Percentiles rank a stretch among this genome's conserved stretches.
These are phyloP conservation scores for Dactylellina drechsleri DNA, from an alignment of 2,329 filamentous ascomycete genomes.

Conservation along the genomic window DNA sequence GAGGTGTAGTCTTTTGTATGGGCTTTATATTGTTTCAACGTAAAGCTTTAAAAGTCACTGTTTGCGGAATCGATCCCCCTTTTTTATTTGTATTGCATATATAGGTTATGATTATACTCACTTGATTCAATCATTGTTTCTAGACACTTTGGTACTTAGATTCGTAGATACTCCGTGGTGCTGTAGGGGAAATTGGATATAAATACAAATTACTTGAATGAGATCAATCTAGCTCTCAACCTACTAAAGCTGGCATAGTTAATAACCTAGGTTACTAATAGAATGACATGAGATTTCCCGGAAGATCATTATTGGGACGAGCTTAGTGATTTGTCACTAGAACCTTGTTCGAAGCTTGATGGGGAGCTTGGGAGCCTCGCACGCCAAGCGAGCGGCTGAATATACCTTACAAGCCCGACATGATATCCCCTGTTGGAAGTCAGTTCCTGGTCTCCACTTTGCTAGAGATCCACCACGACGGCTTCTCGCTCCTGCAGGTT, in stretches of 20 bases:
- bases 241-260: too few relatives aligned
- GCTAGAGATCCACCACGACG: neutral
- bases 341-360: slow-evolving; percentile 16
- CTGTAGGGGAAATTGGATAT: too few relatives aligned
- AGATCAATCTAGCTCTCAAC: too few relatives aligned
- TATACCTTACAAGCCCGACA: neutral
- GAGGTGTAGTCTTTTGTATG: slow-evolving; percentile 5
- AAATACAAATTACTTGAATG: too few relatives aligned
- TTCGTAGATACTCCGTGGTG: neutral
- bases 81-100: neutral
- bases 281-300: neutral
- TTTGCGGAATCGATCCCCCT: slow-evolving; percentile 8
- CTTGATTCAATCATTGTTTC: too few relatives aligned
- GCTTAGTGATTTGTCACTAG: slow-evolving; percentile 23
- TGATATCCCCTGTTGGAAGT: slow-evolving; percentile 24
- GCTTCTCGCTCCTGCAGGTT: neutral
- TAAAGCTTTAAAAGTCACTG: slow-evolving; percentile 34
- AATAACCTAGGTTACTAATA: neutral
- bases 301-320: neutral
- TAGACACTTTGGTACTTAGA: neutral
- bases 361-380: neutral
- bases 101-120: too few relatives aligned
- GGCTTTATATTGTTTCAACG: slow-evolving; percentile 14
- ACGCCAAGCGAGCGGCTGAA: slow-evolving; percentile 31
- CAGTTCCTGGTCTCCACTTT: slow-evolving; percentile 11